These are phyloP conservation scores for Hypoxylon sp. DNA, from an alignment of 2,329 filamentous ascomycete genomes.

Conservation along the genomic window DNA sequence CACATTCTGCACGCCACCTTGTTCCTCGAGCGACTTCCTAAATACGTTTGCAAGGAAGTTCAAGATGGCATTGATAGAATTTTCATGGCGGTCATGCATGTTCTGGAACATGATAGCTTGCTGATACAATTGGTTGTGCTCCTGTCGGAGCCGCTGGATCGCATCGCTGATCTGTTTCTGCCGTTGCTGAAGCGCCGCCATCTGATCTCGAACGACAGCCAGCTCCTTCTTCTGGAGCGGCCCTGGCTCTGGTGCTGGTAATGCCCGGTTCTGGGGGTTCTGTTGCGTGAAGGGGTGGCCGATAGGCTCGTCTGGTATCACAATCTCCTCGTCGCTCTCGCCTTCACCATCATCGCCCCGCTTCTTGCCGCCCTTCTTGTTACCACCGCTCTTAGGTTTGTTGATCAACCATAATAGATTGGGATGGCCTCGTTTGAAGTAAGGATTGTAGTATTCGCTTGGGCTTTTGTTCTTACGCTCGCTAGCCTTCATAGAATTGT, in stretches of 20 bases:
- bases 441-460: constrained; percentile 97
- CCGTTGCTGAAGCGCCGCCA: constrained; percentile 83
- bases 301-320: constrained; percentile 51
- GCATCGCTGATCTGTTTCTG: constrained; percentile 86
- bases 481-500: constrained; percentile 97
- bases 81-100: constrained; percentile 95
- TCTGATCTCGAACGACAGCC: constrained; percentile 77
- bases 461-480: constrained; percentile 98
- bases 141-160: constrained; percentile 80
- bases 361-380: constrained; percentile 67
- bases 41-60: constrained; percentile 98
- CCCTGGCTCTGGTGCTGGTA: constrained; percentile 56
- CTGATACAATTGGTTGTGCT: constrained; percentile 87
- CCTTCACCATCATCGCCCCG: constrained; percentile 70
- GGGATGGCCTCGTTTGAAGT: constrained; percentile 91
- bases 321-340: constrained; percentile 75
- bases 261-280: constrained; percentile 46
- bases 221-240: constrained; percentile 76
- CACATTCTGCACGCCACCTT: constrained; percentile 77
- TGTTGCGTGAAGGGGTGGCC: constrained; percentile 52
- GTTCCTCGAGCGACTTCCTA: constrained; percentile 88
- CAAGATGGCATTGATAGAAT: constrained; percentile 98
- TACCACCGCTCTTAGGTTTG: constrained; percentile 81
- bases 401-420: constrained; percentile 96
- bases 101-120: constrained; percentile 90